Conservation (phyloP, 2,329 filamentous ascomycete genomes). For the Fusarium sp. region DNA sequence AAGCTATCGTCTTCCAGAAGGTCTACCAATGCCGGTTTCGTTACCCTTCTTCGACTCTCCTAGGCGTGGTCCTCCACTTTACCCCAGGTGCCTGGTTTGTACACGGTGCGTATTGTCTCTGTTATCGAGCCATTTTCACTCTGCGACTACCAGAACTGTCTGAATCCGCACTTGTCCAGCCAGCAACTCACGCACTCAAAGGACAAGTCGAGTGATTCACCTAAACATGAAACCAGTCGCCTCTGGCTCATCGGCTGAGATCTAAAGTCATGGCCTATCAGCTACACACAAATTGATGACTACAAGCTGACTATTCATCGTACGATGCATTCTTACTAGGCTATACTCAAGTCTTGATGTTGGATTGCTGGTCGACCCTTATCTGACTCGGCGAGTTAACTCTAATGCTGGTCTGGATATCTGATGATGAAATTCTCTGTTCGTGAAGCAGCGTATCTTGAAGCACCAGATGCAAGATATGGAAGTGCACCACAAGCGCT, state of each 20-base stretch:
- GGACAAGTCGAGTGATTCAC: slow-evolving; percentile 36
- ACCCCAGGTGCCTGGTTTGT: slow-evolving; percentile 44
- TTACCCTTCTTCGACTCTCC: slow-evolving; percentile 30
- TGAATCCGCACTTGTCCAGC: slow-evolving; percentile 20
- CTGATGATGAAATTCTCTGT: slow-evolving; percentile 1
- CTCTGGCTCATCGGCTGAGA: slow-evolving; percentile 35
- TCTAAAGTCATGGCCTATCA: background rate
- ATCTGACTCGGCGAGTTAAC: slow-evolving; percentile 14
- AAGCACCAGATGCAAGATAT: background rate
- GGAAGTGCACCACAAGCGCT: slow-evolving; percentile 8
- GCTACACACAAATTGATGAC: slow-evolving; percentile 11
- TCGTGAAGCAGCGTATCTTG: background rate
- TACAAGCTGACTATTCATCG: slow-evolving; percentile 17
- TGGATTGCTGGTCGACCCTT: background rate
- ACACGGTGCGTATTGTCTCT: slow-evolving; percentile 29
- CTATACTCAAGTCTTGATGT: slow-evolving; percentile 10
- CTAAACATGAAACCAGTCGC: slow-evolving; percentile 46
- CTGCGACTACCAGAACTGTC: slow-evolving; percentile 16
- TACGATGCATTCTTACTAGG: background rate
- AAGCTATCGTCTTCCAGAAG: slow-evolving; percentile 39
- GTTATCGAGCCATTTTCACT: slow-evolving; percentile 43
- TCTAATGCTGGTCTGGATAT: slow-evolving; percentile 19
- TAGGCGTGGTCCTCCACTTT: slow-evolving; percentile 39
- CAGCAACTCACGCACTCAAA: slow-evolving; percentile 16
- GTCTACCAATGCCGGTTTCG: slow-evolving; percentile 33